Evolutionary conservation across 306 rosid species (phyloP), one percentile per base, ranked within the genome.

Genomic region (Trichosanthes cucumerina): DNA sequence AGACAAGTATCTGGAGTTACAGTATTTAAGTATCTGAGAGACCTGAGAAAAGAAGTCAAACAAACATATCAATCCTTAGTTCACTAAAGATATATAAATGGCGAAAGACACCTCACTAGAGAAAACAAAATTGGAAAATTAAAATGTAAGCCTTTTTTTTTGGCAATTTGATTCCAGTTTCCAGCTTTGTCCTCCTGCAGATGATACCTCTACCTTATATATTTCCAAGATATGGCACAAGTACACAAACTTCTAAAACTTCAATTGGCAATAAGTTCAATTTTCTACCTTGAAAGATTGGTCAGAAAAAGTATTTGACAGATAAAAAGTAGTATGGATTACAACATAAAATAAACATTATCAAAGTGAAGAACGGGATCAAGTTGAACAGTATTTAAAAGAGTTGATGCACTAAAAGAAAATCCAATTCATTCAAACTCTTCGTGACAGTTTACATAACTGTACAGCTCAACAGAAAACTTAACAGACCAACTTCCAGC

Each of bases 1-100:
- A 80, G 98, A 93, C 86, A 94, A 83, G 85, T 81, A 59, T 84
- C 98, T 89, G 64, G 93, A 94, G 83, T 89, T 81, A 79, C 98
- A 94, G 82, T 94, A 91, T 75, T 82, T 85, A 79, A 92, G 97
- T 84, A 94, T 91, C 84, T 83, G 85, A 52, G 95, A 87, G 68
- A 94, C 95, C 98, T 94, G 91, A 79, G 79, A 75, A 54, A 78
- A 33, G 18, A 39, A 65, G 57, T 41, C 14, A 78, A 52, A 80
- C 38, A 14, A 38, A 75, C 9, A 13, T 38, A 69, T 44, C 39
- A 81, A 31, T 36, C 60, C 69, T 54, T 9, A 44, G 39, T 72
- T 72, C 12, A 47, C 53, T 47, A 47, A 43, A 26, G 19, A 26
- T 47, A 16, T 16, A 2, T 5, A 71, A 13, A 28, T 46, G 57